A percentile compares a stretch with the other conserved stretches of the same genome.
Evolutionary conservation across 139 green algal species (phyloP).

Genomic region (Astrephomene gubernaculifera): DNA sequence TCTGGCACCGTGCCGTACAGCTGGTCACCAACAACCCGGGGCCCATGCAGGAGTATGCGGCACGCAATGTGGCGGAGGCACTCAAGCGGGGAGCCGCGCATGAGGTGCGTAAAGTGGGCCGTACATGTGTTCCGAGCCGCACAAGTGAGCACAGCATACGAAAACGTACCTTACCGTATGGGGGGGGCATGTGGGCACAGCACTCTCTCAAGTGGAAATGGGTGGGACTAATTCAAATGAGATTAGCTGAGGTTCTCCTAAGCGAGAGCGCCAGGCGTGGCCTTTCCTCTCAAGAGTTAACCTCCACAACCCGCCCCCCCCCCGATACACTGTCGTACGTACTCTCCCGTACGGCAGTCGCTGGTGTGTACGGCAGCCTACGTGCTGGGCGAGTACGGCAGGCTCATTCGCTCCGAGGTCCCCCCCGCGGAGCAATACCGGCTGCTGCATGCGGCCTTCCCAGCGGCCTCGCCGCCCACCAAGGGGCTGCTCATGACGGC

Average conservation of each 20-base stretch:
- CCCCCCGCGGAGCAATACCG: slow-evolving; percentile 80
- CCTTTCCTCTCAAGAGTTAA: too few relatives aligned
- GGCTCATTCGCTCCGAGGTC: slow-evolving; percentile 65
- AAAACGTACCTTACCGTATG: too few relatives aligned
- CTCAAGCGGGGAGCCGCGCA: slow-evolving; percentile 75
- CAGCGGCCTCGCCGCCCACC: slow-evolving; percentile 66
- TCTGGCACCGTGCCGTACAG: slow-evolving; percentile 97
- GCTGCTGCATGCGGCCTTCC: slow-evolving; percentile 84
- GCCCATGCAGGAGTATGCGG: slow-evolving; percentile 92
- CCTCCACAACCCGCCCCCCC: too few relatives aligned
- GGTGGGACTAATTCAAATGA: too few relatives aligned
- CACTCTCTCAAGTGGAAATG: too few relatives aligned
- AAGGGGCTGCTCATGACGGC: slow-evolving; percentile 87
- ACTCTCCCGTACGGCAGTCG: too few relatives aligned
- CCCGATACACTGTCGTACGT: too few relatives aligned
- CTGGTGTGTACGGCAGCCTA: slow-evolving; percentile 85
- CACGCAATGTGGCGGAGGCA: slow-evolving; percentile 70
- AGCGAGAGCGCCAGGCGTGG: too few relatives aligned
- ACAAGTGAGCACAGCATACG: too few relatives aligned
- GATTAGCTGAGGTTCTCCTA: too few relatives aligned
- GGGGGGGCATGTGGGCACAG: too few relatives aligned
- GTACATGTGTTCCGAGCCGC: too few relatives aligned
- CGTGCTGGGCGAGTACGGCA: slow-evolving; percentile 93
- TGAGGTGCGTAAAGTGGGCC: slow-evolving; percentile 63
- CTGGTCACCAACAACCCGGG: slow-evolving; percentile 94